These are phyloP conservation scores for Colletotrichum acutatum DNA, from an alignment of 2,329 filamentous ascomycete species.

Conservation along the genomic window DNA sequence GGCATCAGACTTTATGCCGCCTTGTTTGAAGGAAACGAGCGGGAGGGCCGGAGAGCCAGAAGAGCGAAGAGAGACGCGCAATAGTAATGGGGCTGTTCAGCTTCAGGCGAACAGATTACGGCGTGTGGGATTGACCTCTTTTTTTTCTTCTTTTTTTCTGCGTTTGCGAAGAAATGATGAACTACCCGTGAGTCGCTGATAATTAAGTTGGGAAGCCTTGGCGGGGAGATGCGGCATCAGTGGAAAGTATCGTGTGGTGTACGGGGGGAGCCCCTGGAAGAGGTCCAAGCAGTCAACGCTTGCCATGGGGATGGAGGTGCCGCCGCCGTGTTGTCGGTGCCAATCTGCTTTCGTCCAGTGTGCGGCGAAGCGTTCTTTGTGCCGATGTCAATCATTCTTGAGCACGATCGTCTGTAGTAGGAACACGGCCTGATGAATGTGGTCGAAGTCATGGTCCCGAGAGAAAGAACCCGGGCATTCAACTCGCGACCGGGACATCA, in stretches of 20 bases:
- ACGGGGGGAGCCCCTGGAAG: constrained; percentile 30
- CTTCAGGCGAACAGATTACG: constrained; percentile 17
- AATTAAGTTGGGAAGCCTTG: constrained; percentile 19
- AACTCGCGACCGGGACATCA: background rate
- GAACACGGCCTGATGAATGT: background rate
- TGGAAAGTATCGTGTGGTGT: constrained; percentile 26
- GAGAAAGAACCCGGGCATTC: background rate
- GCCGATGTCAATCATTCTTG: background rate
- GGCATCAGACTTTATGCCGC: constrained; percentile 25
- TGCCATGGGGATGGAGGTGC: constrained; percentile 33
- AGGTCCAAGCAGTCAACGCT: constrained; percentile 34
- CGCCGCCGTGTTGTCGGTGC: constrained; percentile 22
- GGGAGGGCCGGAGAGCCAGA: constrained; percentile 10
- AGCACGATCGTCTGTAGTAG: constrained; percentile 8
- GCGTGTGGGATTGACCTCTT: background rate
- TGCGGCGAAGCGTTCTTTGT: constrained; percentile 18
- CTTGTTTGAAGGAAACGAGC: constrained; percentile 28
- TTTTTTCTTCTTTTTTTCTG: background rate
- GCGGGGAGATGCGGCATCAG: constrained; percentile 9
- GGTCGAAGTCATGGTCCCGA: background rate
- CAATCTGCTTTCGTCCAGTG: constrained; percentile 25
- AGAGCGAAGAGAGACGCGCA: background rate
- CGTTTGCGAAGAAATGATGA: constrained; percentile 24
- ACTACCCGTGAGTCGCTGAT: background rate
- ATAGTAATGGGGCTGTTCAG: background rate